These are phyloP conservation scores for Coemansia sp. DNA, from an alignment of 192 early-diverging fungal species.

Conservation along the genomic window DNA sequence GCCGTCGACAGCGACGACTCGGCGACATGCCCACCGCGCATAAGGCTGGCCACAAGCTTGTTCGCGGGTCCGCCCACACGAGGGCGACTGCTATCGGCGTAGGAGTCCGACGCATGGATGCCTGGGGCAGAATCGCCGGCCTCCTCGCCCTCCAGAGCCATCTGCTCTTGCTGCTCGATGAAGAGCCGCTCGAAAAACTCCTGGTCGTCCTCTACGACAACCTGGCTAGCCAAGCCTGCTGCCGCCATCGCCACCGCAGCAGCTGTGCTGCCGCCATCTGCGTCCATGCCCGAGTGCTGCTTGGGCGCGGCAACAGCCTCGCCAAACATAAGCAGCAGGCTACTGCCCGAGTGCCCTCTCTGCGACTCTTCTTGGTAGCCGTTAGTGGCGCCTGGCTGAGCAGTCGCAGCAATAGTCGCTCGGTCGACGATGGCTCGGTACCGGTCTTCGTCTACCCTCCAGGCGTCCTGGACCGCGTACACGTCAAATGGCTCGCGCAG, in stretches of 20 bases:
- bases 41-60: constrained; percentile 27
- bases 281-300: constrained; percentile 64
- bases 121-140: constrained; percentile 9
- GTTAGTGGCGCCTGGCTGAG: neutral
- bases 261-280: constrained; percentile 46
- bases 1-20: constrained; percentile 49
- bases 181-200: constrained; percentile 81
- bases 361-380: neutral
- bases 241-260: constrained; percentile 55
- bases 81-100: constrained; percentile 8
- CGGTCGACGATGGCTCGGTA: constrained; percentile 35
- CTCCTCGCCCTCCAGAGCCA: constrained; percentile 59
- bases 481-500: constrained; percentile 77
- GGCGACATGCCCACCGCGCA: constrained; percentile 32
- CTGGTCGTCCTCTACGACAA: constrained; percentile 87
- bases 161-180: constrained; percentile 66
- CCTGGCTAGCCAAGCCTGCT: constrained; percentile 60
- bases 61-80: constrained; percentile 21
- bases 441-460: constrained; percentile 61
- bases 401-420: constrained; percentile 4
- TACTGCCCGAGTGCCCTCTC: constrained; percentile 9
- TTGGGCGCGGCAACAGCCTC: constrained; percentile 57
- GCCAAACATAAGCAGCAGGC: constrained; percentile 39
- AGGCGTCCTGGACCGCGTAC: constrained; percentile 61
- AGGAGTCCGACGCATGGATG: neutral